Evolutionary conservation across 768 basidiomycete species (phyloP), one percentile per base, ranked within the genome.

Genomic region (Collybia sp.): DNA sequence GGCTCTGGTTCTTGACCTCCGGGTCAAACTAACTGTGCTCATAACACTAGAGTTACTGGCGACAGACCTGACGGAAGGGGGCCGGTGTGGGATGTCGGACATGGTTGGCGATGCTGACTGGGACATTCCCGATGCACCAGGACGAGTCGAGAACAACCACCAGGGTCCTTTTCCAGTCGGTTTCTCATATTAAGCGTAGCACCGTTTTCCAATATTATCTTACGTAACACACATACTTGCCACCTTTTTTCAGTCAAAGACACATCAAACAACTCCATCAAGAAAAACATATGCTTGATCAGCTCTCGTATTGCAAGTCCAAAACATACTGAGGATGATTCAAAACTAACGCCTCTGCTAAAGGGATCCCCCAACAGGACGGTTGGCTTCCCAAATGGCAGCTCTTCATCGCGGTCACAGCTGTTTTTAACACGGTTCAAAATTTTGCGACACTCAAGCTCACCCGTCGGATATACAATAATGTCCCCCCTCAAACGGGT

Each of bases 361-460:
- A 46, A 87, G 85, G 72, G 56, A 71, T 92, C 9, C 90, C 89
- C 0, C 68, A 80, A 40, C 67, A 71, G 12, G 68, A 69, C 6
- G 94, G 93, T 20, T 73, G 77, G 59, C 77, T 99, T 8, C 91
- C 92, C 1, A 76, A 81, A 62, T 97, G 93, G 93, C 87, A 93
- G 64, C 77, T 96, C 43, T 55, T 94, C 49, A 80, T 93, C 32
- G 80, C 91, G 32, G 68, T 73, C 16, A 76, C 83, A 42, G 89
- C 92, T 12, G 47, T 92, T 19, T 89, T 95, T 73, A 98, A 98
- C 71, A 80, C 83, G 2, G 56, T 81, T 2, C 92, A 96, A 63
- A 94, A 88, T 65, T 85, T 90, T 57, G 52, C 74, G 30, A 92
- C 88, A 0, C 73, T 88, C 42, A 83, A 79, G 50, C 66, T 93